phyloP scores from a whole-genome alignment of 2,329 filamentous ascomycete genomes.

The Hyphodiscus sp. region DNA sequence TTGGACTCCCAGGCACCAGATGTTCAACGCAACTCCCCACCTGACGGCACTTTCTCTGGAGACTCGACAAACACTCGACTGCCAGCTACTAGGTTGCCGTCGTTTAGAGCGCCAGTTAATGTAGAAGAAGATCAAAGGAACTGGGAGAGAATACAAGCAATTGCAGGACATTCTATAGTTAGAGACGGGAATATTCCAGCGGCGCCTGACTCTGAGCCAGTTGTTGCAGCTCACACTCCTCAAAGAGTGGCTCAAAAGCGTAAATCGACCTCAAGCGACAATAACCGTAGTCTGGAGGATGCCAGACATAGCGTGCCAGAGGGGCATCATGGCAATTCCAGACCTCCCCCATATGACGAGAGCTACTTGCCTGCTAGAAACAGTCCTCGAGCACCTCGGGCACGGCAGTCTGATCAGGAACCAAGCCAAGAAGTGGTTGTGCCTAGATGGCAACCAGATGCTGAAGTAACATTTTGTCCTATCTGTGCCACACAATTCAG shows the following conservation, averaged over 20 bases:
- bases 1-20: neutral
- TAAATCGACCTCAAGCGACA: neutral
- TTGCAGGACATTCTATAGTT: neutral
- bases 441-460: conserved; percentile 84
- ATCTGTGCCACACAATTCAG: conserved; percentile 77
- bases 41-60: neutral
- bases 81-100: neutral
- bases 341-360: neutral
- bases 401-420: neutral
- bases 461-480: conserved; percentile 73
- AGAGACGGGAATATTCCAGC: neutral
- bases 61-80: neutral
- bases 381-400: neutral
- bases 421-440: conserved; percentile 38
- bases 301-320: neutral
- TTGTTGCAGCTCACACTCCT: neutral
- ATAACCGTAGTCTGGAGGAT: neutral
- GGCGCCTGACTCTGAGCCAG: neutral
- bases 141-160: neutral
- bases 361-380: neutral
- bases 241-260: neutral
- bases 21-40: neutral
- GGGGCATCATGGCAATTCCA: neutral
- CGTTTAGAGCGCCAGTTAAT: neutral
- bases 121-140: neutral